Conservation (phyloP, 306 rosid species). For the Rosa lucieae region DNA sequence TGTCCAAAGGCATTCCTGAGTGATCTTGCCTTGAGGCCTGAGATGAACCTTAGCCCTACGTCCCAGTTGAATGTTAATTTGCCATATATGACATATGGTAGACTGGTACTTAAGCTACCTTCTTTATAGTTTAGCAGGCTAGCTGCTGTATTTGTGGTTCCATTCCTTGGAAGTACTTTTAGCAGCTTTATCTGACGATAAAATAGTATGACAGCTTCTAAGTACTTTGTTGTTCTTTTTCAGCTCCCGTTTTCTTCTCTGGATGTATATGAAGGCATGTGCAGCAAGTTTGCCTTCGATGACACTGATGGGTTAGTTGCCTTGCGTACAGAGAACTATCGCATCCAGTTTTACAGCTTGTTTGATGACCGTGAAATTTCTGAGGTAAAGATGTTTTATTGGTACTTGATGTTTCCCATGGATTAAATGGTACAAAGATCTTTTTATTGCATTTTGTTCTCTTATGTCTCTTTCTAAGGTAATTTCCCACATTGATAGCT, state of each 20-base stretch:
- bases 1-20: background rate
- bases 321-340: conserved; percentile 70
- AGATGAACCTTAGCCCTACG: background rate
- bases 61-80: background rate
- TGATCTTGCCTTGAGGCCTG: background rate
- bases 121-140: background rate
- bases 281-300: conserved; percentile 66
- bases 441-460: background rate
- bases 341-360: conserved; percentile 84
- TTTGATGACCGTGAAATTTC: conserved; percentile 74
- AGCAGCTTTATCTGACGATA: conserved; percentile 9
- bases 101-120: background rate
- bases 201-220: conserved; percentile 7
- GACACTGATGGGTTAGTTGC: conserved; percentile 72
- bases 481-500: conserved; percentile 8
- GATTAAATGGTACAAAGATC: background rate
- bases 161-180: conserved; percentile 13
- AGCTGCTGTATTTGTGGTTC: conserved; percentile 1
- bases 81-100: background rate
- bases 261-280: conserved; percentile 44
- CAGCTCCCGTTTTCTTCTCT: conserved; percentile 70
- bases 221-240: conserved; percentile 18
- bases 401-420: conserved; percentile 10
- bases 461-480: background rate
- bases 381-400: conserved; percentile 54